A percentile compares a stretch with the other conserved stretches of the same genome.
Evolutionary conservation across 2,329 filamentous ascomycete species (phyloP).

Genomic region (Zymoseptoria pseudotritici): DNA sequence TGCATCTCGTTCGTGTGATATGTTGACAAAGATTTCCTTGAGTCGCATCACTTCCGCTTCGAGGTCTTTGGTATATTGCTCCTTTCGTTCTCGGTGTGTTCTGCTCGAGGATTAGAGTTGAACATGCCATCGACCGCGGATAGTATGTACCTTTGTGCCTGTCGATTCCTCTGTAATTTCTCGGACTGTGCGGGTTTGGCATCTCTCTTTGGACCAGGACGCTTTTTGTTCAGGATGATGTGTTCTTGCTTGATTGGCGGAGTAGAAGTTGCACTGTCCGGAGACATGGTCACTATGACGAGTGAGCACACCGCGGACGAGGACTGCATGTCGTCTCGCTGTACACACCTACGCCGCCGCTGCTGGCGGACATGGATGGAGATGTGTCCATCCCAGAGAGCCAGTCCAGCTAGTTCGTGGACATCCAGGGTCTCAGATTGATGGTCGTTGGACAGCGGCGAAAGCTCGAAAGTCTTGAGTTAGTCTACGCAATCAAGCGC

Average conservation of each 20-base stretch:
- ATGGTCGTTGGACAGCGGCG: neutral
- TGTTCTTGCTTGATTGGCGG: neutral
- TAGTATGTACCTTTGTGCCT: constrained; percentile 16
- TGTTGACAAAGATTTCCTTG: constrained; percentile 14
- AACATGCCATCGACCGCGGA: neutral
- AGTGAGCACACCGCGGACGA: neutral
- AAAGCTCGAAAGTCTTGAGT: neutral
- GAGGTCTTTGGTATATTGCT: constrained; percentile 20
- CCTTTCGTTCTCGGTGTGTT: constrained; percentile 19
- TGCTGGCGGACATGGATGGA: neutral
- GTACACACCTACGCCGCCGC: neutral
- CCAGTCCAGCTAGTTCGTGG: neutral
- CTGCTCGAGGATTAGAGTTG: constrained; percentile 2
- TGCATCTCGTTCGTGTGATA: constrained; percentile 14
- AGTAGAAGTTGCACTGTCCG: neutral
- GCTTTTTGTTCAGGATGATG: constrained; percentile 10
- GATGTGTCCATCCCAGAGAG: neutral
- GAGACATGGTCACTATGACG: neutral
- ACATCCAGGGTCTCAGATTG: neutral
- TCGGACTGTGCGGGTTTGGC: constrained; percentile 17
- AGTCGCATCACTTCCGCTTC: constrained; percentile 17
- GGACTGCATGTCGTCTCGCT: neutral
- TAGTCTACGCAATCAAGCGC: neutral
- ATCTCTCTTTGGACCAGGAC: constrained; percentile 19
- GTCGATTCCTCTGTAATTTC: constrained; percentile 18